phyloP scores from a whole-genome alignment of 768 basidiomycete species.

The Boletus rubroflammeus region DNA sequence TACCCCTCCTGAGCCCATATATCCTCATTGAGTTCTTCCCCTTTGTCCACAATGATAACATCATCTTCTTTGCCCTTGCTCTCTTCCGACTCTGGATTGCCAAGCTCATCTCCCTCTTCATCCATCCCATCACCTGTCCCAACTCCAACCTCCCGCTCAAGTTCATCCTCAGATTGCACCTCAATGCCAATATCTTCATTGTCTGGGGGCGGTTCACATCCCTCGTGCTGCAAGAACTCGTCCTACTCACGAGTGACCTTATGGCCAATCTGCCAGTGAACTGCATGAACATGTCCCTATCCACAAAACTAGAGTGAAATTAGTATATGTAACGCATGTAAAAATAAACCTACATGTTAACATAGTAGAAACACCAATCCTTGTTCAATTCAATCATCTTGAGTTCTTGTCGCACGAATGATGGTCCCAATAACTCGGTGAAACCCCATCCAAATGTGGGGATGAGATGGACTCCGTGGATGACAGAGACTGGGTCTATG shows the following conservation, averaged over 20 bases:
- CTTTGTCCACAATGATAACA: not conserved
- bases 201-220: not conserved
- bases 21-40: constrained; percentile 7
- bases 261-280: not conserved
- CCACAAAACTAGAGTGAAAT: not conserved
- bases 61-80: not conserved
- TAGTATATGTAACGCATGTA: not conserved
- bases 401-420: not conserved
- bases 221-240: not conserved
- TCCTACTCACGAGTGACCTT: constrained; percentile 11
- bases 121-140: not conserved
- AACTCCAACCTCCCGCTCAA: not conserved
- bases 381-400: not conserved
- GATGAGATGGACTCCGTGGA: constrained; percentile 41
- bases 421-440: not conserved
- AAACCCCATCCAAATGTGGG: constrained; percentile 33
- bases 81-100: not conserved
- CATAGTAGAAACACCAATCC: constrained; percentile 32
- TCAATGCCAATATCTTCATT: not conserved
- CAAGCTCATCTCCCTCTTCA: not conserved
- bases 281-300: not conserved
- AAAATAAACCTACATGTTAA: not conserved
- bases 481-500: constrained; percentile 39
- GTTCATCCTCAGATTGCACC: not conserved
- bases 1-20: constrained; percentile 7